Evolutionary conservation across 2,329 filamentous ascomycete genomes (phyloP).

Genomic region (Neofusicoccum kwambonambiense): DNA sequence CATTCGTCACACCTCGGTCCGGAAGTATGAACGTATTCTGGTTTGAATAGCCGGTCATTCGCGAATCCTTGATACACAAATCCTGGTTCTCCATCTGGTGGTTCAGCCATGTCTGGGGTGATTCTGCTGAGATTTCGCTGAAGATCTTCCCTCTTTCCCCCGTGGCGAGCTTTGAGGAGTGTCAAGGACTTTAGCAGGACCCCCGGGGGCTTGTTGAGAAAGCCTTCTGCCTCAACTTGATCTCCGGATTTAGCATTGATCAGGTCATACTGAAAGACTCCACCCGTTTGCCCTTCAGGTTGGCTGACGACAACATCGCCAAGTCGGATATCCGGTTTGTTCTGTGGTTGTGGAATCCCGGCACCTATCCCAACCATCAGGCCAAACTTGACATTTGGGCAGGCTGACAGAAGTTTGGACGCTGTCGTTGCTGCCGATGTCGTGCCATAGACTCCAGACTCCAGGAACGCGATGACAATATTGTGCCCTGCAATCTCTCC

Average conservation of each 20-base stretch:
- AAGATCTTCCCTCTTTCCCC: neutral
- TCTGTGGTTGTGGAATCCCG: constrained; percentile 22
- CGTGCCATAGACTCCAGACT: neutral
- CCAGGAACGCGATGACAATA: constrained; percentile 18
- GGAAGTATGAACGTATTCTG: neutral
- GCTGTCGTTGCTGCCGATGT: neutral
- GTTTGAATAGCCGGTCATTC: neutral
- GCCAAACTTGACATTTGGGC: constrained; percentile 22
- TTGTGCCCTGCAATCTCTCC: neutral
- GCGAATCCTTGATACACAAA: constrained; percentile 1
- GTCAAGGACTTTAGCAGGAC: constrained; percentile 6
- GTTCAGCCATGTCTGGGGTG: neutral
- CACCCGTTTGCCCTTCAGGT: constrained; percentile 21
- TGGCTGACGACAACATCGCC: constrained; percentile 29
- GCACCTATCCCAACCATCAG: constrained; percentile 27
- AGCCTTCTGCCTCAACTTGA: constrained; percentile 22
- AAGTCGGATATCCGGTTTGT: constrained; percentile 24
- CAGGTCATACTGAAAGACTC: constrained; percentile 28
- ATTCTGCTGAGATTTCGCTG: neutral
- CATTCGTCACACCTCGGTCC: neutral
- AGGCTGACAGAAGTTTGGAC: constrained; percentile 6
- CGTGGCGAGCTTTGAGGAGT: neutral
- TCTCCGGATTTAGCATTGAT: constrained; percentile 18
- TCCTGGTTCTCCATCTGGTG: neutral
- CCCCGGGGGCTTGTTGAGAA: constrained; percentile 19